Evolutionary conservation across 345 rosid genomes (phyloP).

Genomic region (Ceriops decandra): DNA sequence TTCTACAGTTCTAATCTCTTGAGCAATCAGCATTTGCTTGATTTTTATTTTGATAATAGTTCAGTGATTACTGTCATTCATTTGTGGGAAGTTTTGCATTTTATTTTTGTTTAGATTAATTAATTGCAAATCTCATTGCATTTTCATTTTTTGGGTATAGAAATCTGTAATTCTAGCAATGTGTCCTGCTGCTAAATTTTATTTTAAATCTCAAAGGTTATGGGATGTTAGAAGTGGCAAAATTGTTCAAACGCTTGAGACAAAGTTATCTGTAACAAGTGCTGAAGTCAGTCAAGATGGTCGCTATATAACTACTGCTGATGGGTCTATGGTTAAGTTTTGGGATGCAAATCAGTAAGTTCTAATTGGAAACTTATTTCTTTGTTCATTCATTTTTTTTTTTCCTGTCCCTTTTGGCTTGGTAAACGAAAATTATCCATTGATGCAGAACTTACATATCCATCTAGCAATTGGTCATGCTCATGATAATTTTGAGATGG

Average conservation of each 20-base stretch:
- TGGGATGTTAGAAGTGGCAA: slow-evolving; percentile 91
- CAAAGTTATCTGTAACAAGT: slow-evolving; percentile 81
- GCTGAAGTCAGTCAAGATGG: slow-evolving; percentile 97
- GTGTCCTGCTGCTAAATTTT: background rate
- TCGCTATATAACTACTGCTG: slow-evolving; percentile 87
- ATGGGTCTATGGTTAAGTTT: slow-evolving; percentile 87
- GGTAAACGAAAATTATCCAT: too few species aligned
- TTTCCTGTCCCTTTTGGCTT: too few species aligned
- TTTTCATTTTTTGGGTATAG: background rate
- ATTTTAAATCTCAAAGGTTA: slow-evolving; percentile 42
- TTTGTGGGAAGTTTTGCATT: background rate
- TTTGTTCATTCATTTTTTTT: background rate
- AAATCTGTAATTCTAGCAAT: background rate
- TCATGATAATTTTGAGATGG: background rate
- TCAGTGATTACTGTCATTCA: background rate
- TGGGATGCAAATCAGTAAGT: slow-evolving; percentile 99
- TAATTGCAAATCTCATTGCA: background rate
- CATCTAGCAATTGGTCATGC: background rate
- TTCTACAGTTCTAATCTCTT: background rate
- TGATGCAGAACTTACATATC: too few species aligned
- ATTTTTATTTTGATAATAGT: background rate
- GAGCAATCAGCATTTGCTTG: background rate
- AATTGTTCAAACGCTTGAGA: slow-evolving; percentile 78
- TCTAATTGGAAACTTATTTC: slow-evolving; percentile 6
- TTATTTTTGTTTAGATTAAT: background rate